Conservation (phyloP, 1,284 basidiomycete species). For the Coniophora puteana region DNA sequence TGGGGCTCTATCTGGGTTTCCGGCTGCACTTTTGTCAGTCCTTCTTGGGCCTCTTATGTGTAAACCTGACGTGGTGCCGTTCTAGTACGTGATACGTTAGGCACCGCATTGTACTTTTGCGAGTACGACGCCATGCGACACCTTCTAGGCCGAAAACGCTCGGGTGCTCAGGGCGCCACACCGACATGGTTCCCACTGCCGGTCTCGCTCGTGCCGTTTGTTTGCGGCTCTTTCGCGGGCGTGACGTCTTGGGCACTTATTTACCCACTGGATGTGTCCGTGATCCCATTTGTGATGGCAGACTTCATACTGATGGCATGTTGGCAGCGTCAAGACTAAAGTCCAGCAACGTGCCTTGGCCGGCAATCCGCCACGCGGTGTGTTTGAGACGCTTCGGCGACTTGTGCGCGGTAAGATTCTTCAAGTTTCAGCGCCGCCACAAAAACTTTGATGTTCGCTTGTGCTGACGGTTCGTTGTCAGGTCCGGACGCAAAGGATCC, state of each 20-base stretch:
- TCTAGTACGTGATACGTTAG: conserved; percentile 74
- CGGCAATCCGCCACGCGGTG: conserved; percentile 63
- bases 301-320: neutral
- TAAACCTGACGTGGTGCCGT: neutral
- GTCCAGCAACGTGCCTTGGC: conserved; percentile 86
- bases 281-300: conserved; percentile 12
- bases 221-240: conserved; percentile 81
- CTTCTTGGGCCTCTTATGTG: conserved; percentile 6
- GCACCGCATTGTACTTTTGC: conserved; percentile 83
- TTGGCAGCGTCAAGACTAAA: conserved; percentile 84
- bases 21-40: conserved; percentile 71
- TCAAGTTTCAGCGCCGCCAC: neutral
- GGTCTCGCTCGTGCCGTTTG: conserved; percentile 73
- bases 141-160: conserved; percentile 64
- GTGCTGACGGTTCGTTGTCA: conserved; percentile 24
- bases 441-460: neutral
- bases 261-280: conserved; percentile 81
- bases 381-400: conserved; percentile 71
- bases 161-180: conserved; percentile 71
- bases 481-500: conserved; percentile 74
- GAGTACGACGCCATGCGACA: conserved; percentile 86
- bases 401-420: conserved; percentile 64
- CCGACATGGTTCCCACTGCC: conserved; percentile 79
- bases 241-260: conserved; percentile 85
- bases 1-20: conserved; percentile 82